A percentile compares a stretch with the other conserved stretches of the same genome.
These are phyloP conservation scores for Alternaria panax DNA, from an alignment of 2,329 filamentous ascomycete genomes.

Conservation along the genomic window DNA sequence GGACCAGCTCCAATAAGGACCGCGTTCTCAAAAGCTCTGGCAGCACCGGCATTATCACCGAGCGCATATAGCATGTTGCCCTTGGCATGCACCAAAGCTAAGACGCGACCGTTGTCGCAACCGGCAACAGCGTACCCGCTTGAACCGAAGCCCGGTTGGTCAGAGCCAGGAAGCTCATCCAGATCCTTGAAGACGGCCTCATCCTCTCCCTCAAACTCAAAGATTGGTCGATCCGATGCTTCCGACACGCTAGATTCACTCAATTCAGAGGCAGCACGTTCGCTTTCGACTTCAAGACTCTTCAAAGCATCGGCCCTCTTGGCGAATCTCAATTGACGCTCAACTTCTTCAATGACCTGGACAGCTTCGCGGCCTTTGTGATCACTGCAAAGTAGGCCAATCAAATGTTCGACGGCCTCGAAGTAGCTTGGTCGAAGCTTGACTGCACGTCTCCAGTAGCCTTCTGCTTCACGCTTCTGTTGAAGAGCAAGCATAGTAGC, in stretches of 20 bases:
- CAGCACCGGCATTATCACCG: slow-evolving; percentile 81
- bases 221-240: slow-evolving; percentile 63
- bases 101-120: slow-evolving; percentile 87
- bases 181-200: slow-evolving; percentile 51
- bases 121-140: slow-evolving; percentile 87
- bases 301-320: slow-evolving; percentile 58
- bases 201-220: slow-evolving; percentile 59
- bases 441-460: slow-evolving; percentile 85
- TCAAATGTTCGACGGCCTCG: slow-evolving; percentile 92
- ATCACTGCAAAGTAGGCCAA: slow-evolving; percentile 82
- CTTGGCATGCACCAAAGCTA: slow-evolving; percentile 94
- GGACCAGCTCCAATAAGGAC: slow-evolving; percentile 86
- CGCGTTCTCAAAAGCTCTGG: slow-evolving; percentile 91
- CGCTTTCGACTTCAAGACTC: slow-evolving; percentile 63
- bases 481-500: slow-evolving; percentile 86
- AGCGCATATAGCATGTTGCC: slow-evolving; percentile 97
- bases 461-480: slow-evolving; percentile 81
- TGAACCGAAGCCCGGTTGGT: slow-evolving; percentile 69
- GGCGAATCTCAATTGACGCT: slow-evolving; percentile 69
- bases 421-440: slow-evolving; percentile 85
- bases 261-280: slow-evolving; percentile 66
- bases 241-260: slow-evolving; percentile 63
- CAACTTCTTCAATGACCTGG: slow-evolving; percentile 83
- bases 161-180: slow-evolving; percentile 51
- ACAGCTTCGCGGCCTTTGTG: slow-evolving; percentile 86